phyloP scores from a whole-genome alignment of 352 stramenopile species.

The Phytophthora ohioensis region DNA sequence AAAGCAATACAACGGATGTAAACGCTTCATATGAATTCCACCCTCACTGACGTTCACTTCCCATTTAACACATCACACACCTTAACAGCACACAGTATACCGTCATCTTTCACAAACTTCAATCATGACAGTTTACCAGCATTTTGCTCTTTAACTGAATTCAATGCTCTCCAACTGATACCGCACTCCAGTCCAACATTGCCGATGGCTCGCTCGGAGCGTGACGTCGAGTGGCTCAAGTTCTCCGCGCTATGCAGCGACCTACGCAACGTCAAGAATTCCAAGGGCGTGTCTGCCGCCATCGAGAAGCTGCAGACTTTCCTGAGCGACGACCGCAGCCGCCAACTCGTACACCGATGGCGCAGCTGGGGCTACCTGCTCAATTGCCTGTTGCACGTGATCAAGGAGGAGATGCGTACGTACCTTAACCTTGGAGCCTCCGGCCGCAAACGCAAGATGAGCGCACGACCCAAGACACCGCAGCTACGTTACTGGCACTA shows the following conservation, averaged over 20 bases:
- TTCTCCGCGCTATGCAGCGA: constrained; percentile 58
- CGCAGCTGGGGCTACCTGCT: constrained; percentile 73
- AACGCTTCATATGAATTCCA: constrained; percentile 15
- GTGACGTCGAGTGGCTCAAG: constrained; percentile 51
- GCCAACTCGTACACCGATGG: constrained; percentile 76
- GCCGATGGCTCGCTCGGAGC: constrained; percentile 2
- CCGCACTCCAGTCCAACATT: constrained; percentile 9
- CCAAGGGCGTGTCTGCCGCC: constrained; percentile 42
- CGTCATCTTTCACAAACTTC: background rate
- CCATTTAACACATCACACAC: background rate
- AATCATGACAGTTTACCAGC: constrained; percentile 7
- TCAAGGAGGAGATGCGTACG: constrained; percentile 57
- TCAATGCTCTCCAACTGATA: constrained; percentile 19
- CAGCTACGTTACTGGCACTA: constrained; percentile 67
- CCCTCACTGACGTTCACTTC: too few relatives aligned
- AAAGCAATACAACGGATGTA: constrained; percentile 28
- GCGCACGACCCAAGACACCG: constrained; percentile 43
- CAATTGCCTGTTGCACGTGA: constrained; percentile 51
- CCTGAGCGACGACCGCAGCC: constrained; percentile 54
- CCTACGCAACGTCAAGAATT: constrained; percentile 52
- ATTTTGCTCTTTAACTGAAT: background rate
- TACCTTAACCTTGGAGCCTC: constrained; percentile 40
- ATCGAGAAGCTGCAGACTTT: constrained; percentile 60
- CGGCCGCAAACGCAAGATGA: constrained; percentile 40
- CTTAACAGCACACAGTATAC: background rate